Evolutionary conservation across 768 basidiomycete species (phyloP), one percentile per base, ranked within the genome.

Genomic region (Suillus luteus): DNA sequence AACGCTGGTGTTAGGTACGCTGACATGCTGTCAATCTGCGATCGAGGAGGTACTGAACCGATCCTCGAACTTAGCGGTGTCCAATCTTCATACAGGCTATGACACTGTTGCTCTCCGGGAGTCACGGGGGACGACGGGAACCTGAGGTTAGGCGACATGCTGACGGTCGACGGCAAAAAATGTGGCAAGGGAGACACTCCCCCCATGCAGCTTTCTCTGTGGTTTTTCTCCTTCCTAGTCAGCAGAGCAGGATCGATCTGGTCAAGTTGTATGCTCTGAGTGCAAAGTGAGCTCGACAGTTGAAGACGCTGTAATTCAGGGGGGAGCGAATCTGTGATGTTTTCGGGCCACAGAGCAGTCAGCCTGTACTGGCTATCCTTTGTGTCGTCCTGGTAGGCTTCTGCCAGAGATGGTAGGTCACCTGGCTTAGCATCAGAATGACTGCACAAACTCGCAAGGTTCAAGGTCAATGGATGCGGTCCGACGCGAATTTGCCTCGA

Each of bases 231-330:
- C 44, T 51, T 31, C 33, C 66, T 61, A 24, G 67, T 62, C 49
- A 77, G 67, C 38, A 77, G 17, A 14, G 55, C 37, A 35, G 74
- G 76, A 22, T 75, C 76, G 46, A 75, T 76, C 54, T 71, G 71
- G 35, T 71, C 52, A 11, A 60, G 54, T 15, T 60, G 31, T 12
- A 27, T 59, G 37, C 1, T 60, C 27, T 37, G 15, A 0, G 33
- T 24, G 44, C 7, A 27, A 40, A 65, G n/a, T 24, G 71, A 65
- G 0, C 67, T 68, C 4, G n/a, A 55, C 1, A 76, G 44, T 9
- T 67, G 69, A 12, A 76, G 37, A 2, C 66, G 70, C 51, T 67
- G 62, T 43, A 75, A 61, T 5, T 52, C 61, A 2, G 70, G 66
- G 3, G 76, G 74, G 7, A 74, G 68, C 41, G 63, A 63, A 46